These are phyloP conservation scores for Elsinoe ampelina DNA, from an alignment of 2,329 filamentous ascomycete genomes.

Conservation along the genomic window DNA sequence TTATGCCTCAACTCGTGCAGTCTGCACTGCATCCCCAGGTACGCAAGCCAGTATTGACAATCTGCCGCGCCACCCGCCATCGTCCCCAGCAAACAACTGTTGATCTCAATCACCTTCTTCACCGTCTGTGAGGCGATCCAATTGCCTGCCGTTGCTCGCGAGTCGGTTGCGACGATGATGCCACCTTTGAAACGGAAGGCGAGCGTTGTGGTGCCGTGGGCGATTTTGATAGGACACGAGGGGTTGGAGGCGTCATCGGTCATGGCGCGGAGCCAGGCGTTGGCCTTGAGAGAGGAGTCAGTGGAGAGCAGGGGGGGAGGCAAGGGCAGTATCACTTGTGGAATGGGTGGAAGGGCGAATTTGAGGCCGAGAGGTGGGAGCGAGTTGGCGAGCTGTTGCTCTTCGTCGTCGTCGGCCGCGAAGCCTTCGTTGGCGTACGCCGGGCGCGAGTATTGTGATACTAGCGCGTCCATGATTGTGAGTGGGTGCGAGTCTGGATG, in stretches of 20 bases:
- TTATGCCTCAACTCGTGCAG: conserved; percentile 99
- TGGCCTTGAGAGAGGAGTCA: conserved; percentile 49
- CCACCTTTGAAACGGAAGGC: conserved; percentile 97
- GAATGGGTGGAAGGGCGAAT: conserved; percentile 89
- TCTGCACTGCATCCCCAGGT: conserved; percentile 97
- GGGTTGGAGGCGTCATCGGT: conserved; percentile 97
- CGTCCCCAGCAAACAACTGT: conserved; percentile 84
- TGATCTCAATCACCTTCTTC: conserved; percentile 99
- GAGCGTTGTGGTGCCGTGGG: conserved; percentile 95
- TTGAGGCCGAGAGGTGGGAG: conserved; percentile 74
- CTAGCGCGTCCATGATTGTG: conserved; percentile 75
- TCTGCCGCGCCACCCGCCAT: conserved; percentile 99
- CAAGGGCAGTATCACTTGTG: conserved; percentile 51
- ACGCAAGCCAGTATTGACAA: conserved; percentile 99
- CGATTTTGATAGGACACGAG: conserved; percentile 96
- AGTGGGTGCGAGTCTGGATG: background rate
- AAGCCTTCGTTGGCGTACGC: conserved; percentile 64
- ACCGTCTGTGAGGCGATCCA: conserved; percentile 99
- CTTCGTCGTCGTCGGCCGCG: conserved; percentile 53
- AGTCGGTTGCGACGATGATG: conserved; percentile 97
- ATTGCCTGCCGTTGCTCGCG: conserved; percentile 90
- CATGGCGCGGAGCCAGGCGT: conserved; percentile 89
- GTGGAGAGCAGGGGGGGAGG: background rate
- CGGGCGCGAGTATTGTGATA: conserved; percentile 81
- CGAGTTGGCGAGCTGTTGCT: conserved; percentile 61